A percentile compares a stretch with the other conserved stretches of the same genome.
Evolutionary conservation across 805 yeast species (phyloP).

Genomic region (Lipomyces sp.): DNA sequence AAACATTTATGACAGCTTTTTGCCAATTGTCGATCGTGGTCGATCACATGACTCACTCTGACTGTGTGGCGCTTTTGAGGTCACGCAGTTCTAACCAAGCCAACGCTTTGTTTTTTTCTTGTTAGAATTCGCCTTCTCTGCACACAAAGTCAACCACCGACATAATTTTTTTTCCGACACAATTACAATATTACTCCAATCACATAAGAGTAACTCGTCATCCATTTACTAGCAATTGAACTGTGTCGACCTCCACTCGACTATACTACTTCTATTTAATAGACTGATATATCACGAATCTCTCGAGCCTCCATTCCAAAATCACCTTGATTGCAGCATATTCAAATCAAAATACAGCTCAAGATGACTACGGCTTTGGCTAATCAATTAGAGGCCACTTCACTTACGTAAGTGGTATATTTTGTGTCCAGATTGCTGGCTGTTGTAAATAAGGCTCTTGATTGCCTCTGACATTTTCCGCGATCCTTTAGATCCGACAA

Average conservation of each 20-base stretch:
- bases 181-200: not conserved
- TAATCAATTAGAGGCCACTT: conserved; percentile 27
- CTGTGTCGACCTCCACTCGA: not conserved
- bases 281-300: conserved; percentile 2
- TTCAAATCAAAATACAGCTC: not conserved
- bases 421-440: not conserved
- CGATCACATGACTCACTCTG: too few species aligned
- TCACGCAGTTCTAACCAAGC: too few species aligned
- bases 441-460: not conserved
- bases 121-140: not conserved
- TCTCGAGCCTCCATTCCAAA: not conserved
- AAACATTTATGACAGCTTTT: too few species aligned
- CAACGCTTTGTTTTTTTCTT: too few species aligned
- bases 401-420: conserved; percentile 21
- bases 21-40: too few species aligned
- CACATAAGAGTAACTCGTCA: conserved; percentile 5
- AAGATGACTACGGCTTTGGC: conserved; percentile 35
- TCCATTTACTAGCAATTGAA: not conserved
- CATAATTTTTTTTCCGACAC: too few species aligned
- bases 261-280: not conserved
- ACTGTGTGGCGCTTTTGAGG: too few species aligned
- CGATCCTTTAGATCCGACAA: conserved; percentile 36
- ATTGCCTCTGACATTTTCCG: not conserved
- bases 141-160: not conserved
- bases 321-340: not conserved